A percentile compares a stretch with the other conserved stretches of the same genome.
phyloP scores from a whole-genome alignment of 441 rosid genomes.

The Arabidopsis lyrata region DNA sequence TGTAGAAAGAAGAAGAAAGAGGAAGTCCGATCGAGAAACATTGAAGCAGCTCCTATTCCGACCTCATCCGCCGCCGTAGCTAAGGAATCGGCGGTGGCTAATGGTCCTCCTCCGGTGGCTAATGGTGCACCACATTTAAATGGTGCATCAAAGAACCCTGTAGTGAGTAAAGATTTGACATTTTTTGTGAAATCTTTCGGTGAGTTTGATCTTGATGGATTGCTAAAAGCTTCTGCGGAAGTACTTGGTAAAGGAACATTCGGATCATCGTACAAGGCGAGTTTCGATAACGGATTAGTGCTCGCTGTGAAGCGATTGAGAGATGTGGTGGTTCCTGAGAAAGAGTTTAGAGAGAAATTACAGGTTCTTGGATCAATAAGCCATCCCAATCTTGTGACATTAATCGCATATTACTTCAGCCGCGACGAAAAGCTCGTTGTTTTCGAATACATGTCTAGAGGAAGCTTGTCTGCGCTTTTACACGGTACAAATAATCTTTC shows the following conservation, averaged over 20 bases:
- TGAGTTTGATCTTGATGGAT: constrained; percentile 66
- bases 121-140: constrained; percentile 26
- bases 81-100: constrained; percentile 13
- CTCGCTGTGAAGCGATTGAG: constrained; percentile 75
- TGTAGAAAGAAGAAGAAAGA: constrained; percentile 51
- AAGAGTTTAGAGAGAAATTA: constrained; percentile 64
- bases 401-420: constrained; percentile 78
- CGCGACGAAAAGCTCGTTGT: constrained; percentile 93
- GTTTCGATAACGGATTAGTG: constrained; percentile 56
- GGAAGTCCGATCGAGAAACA: constrained; percentile 31
- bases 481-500: constrained; percentile 54
- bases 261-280: constrained; percentile 80
- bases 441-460: constrained; percentile 86
- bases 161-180: constrained; percentile 38
- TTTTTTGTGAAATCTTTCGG: constrained; percentile 42
- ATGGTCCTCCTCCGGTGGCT: constrained; percentile 30
- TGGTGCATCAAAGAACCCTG: constrained; percentile 22
- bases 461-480: constrained; percentile 94
- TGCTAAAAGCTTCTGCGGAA: constrained; percentile 75
- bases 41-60: constrained; percentile 39
- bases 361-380: constrained; percentile 61
- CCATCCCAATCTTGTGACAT: constrained; percentile 69
- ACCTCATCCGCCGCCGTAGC: constrained; percentile 30
- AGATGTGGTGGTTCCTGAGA: constrained; percentile 65
- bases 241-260: constrained; percentile 80